phyloP scores from a whole-genome alignment of 208 protist species.

The Leishmania aethiopica region DNA sequence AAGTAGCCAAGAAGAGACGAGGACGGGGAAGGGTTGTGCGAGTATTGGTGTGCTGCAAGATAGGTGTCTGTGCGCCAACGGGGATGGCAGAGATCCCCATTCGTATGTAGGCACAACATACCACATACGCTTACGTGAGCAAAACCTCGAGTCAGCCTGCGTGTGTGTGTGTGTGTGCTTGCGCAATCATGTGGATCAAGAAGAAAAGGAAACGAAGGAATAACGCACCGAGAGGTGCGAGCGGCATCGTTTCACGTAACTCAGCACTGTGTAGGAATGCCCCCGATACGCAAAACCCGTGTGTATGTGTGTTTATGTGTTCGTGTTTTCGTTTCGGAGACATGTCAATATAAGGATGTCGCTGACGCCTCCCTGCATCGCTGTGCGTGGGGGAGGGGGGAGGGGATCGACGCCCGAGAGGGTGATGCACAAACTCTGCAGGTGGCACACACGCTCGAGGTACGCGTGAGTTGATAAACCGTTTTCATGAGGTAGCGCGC shows the following conservation, averaged over 20 bases:
- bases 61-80: neutral
- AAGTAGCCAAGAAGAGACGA: neutral
- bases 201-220: conserved; percentile 6
- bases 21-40: neutral
- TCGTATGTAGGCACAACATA: neutral
- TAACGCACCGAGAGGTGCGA: neutral
- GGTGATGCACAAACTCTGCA: neutral
- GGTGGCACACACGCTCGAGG: neutral
- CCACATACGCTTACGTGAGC: neutral
- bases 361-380: neutral
- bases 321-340: too few species aligned
- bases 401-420: neutral
- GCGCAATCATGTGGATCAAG: neutral
- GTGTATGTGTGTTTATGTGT: too few species aligned
- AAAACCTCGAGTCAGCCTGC: too few species aligned
- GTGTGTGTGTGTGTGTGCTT: neutral
- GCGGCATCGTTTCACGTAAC: too few species aligned
- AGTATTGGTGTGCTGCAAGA: neutral
- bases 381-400: neutral
- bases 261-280: too few species aligned
- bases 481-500: conserved; percentile 2
- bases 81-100: neutral
- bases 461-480: neutral
- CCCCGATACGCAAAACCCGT: too few species aligned
- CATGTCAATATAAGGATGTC: neutral